A percentile compares a stretch with the other conserved stretches of the same genome.
phyloP scores from a whole-genome alignment of 805 yeast species.

The Kodamaea jinghongensis region DNA sequence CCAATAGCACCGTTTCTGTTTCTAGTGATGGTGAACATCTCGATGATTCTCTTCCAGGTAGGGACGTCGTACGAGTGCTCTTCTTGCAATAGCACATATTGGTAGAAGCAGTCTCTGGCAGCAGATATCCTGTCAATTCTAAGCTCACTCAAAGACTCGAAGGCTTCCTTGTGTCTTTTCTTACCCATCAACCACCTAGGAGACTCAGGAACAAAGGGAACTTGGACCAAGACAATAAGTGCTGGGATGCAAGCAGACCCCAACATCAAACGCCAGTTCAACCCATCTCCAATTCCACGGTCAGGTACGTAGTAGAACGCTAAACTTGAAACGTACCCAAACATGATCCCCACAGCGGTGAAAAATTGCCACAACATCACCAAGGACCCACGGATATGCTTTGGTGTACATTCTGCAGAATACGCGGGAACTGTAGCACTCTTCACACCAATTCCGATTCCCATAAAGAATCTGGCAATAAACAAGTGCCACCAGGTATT shows the following conservation, averaged over 20 bases:
- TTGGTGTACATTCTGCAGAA: conserved; percentile 61
- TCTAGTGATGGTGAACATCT: conserved; percentile 69
- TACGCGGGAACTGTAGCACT: conserved; percentile 68
- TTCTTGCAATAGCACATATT: conserved; percentile 55
- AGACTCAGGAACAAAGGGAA: conserved; percentile 62
- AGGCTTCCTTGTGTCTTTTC: conserved; percentile 48
- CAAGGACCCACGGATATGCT: conserved; percentile 57
- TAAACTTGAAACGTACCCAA: conserved; percentile 59
- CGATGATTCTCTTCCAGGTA: conserved; percentile 46
- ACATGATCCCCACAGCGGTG: conserved; percentile 69
- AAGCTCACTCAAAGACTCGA: conserved; percentile 43
- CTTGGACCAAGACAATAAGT: conserved; percentile 49
- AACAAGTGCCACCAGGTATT: conserved; percentile 60
- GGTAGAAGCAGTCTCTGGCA: conserved; percentile 63
- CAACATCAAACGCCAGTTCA: conserved; percentile 62
- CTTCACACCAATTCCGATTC: conserved; percentile 64
- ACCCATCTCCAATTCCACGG: conserved; percentile 43
- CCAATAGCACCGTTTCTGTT: conserved; percentile 81
- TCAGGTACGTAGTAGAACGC: conserved; percentile 56
- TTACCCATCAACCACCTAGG: conserved; percentile 67
- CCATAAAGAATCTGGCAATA: conserved; percentile 53
- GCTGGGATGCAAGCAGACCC: conserved; percentile 60
- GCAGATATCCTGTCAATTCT: conserved; percentile 51
- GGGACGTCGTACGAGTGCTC: conserved; percentile 52
- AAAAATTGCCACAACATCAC: conserved; percentile 73